phyloP scores from a whole-genome alignment of 1,284 basidiomycete species.

The Boletus semigastroideus region DNA sequence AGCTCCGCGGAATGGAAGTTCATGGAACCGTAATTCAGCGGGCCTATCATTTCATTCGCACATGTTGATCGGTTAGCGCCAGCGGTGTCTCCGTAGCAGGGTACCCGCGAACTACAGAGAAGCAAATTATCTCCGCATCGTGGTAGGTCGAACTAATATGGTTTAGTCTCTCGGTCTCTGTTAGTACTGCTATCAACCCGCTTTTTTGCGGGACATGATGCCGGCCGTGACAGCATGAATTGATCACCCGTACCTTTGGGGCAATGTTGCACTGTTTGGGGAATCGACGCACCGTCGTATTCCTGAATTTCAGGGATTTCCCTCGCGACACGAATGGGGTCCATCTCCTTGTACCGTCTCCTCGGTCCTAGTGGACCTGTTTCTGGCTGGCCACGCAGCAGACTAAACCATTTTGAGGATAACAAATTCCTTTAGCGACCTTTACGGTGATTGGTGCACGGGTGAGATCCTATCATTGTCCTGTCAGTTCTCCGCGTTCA shows the following conservation, averaged over 20 bases:
- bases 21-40: conserved; percentile 10
- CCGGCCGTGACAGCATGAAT: neutral
- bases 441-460: neutral
- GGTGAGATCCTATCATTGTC: conserved; percentile 6
- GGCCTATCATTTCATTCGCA: conserved; percentile 16
- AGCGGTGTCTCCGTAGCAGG: neutral
- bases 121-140: conserved; percentile 23
- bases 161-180: conserved; percentile 11
- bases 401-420: conserved; percentile 22
- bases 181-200: neutral
- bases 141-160: conserved; percentile 6
- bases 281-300: neutral
- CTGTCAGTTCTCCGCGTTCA: conserved; percentile 12
- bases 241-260: neutral
- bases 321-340: neutral
- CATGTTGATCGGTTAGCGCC: conserved; percentile 7
- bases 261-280: neutral
- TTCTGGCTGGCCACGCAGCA: conserved; percentile 5
- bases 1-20: conserved; percentile 26
- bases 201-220: neutral
- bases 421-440: conserved; percentile 7
- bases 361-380: conserved; percentile 1
- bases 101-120: conserved; percentile 17
- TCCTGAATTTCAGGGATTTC: neutral
- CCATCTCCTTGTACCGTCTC: neutral